A percentile compares a stretch with the other conserved stretches of the same genome.
Conservation (phyloP, 129 eudicot species). For the Centella asiatica region DNA sequence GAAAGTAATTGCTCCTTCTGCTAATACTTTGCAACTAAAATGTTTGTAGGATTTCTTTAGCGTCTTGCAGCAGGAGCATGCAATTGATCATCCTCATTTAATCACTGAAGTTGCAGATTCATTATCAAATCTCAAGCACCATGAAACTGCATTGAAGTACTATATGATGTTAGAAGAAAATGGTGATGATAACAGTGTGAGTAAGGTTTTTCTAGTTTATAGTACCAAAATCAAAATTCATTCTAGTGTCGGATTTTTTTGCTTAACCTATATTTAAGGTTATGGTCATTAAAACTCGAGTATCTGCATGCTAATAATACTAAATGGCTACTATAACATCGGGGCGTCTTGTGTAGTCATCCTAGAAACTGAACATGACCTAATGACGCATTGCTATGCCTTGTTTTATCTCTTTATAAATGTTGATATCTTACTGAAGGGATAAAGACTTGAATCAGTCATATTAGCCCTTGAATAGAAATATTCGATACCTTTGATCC, state of each 20-base stretch:
- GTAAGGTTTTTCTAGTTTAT: neutral
- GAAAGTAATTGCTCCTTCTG: neutral
- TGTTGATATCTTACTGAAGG: no score
- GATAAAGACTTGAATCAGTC: no score
- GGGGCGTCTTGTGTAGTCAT: neutral
- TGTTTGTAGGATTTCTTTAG: constrained; percentile 63
- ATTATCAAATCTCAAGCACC: constrained; percentile 38
- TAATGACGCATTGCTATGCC: no score
- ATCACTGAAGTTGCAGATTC: constrained; percentile 59
- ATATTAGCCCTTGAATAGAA: no score
- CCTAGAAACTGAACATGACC: no score
- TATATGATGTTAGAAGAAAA: constrained; percentile 54
- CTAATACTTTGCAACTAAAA: constrained; percentile 17
- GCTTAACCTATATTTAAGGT: neutral
- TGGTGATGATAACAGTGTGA: constrained; percentile 37
- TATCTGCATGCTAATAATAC: neutral
- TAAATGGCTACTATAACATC: neutral
- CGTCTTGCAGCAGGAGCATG: constrained; percentile 33
- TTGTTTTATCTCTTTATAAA: no score
- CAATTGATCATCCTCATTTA: constrained; percentile 32
- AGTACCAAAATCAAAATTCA: no score
- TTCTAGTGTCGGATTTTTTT: no score
- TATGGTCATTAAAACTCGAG: neutral
- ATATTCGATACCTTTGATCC: no score
- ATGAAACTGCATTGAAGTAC: constrained; percentile 73